Conservation (phyloP, 768 basidiomycete species). For the Daedaleopsis nitida region DNA sequence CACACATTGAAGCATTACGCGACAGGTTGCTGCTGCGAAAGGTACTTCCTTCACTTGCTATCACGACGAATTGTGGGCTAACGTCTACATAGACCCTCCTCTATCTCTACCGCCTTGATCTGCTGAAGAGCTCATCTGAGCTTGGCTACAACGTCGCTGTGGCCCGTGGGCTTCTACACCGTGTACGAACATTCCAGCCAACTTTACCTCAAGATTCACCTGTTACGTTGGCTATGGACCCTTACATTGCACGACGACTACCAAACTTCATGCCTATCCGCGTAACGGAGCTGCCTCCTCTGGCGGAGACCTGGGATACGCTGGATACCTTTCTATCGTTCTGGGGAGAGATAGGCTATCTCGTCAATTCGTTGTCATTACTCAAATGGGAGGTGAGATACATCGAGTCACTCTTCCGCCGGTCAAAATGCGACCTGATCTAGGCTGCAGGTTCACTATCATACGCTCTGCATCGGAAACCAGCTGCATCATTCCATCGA, state of each 20-base stretch:
- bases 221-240: slow-evolving; percentile 61
- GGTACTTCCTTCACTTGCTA: slow-evolving; percentile 34
- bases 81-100: slow-evolving; percentile 44
- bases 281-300: slow-evolving; percentile 51
- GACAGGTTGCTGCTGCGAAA: slow-evolving; percentile 60
- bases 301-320: slow-evolving; percentile 53
- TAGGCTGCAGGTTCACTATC: slow-evolving; percentile 55
- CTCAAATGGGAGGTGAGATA: slow-evolving; percentile 63
- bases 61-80: not conserved
- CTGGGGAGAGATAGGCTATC: slow-evolving; percentile 51
- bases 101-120: slow-evolving; percentile 48
- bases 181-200: slow-evolving; percentile 40
- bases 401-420: not conserved
- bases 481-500: slow-evolving; percentile 57
- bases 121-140: slow-evolving; percentile 38
- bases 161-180: slow-evolving; percentile 44
- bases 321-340: slow-evolving; percentile 54
- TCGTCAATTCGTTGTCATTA: slow-evolving; percentile 48
- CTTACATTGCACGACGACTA: slow-evolving; percentile 64
- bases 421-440: not conserved
- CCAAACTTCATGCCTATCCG: slow-evolving; percentile 71
- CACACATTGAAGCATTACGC: slow-evolving; percentile 43
- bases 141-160: slow-evolving; percentile 40
- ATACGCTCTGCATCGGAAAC: slow-evolving; percentile 38
- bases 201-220: slow-evolving; percentile 46